These are phyloP conservation scores for Saturnispora silvae DNA, from an alignment of 805 yeast genomes.

Conservation along the genomic window DNA sequence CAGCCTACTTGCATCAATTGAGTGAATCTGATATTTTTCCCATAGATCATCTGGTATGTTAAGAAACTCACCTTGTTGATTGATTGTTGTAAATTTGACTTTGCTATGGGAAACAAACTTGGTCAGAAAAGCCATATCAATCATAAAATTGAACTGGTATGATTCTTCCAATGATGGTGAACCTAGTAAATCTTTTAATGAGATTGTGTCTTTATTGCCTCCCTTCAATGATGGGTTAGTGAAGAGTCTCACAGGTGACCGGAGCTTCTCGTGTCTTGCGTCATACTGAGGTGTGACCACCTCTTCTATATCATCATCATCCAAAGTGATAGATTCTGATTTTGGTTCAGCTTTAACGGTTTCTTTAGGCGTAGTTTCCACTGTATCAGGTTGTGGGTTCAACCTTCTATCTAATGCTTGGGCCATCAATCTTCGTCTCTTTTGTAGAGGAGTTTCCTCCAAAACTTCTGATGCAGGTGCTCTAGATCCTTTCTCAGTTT, in stretches of 20 bases:
- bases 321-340: neutral
- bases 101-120: constrained; percentile 17
- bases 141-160: constrained; percentile 26
- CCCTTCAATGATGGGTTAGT: neutral
- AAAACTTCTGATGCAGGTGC: too few species aligned
- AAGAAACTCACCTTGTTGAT: constrained; percentile 26
- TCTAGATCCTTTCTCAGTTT: too few species aligned
- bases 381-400: constrained; percentile 8
- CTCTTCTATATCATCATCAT: too few species aligned
- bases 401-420: neutral
- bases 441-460: neutral
- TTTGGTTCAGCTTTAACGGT: constrained; percentile 15
- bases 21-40: constrained; percentile 15
- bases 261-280: too few species aligned
- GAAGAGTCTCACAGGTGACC: neutral
- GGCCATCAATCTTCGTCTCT: neutral
- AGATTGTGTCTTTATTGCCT: constrained; percentile 21
- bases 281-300: too few species aligned
- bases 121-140: constrained; percentile 21
- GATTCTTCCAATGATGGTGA: constrained; percentile 17
- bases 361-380: constrained; percentile 18
- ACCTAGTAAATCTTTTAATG: constrained; percentile 20
- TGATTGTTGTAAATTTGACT: constrained; percentile 19
- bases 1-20: constrained; percentile 22
- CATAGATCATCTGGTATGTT: constrained; percentile 23